Evolutionary conservation across 257 asterid genomes (phyloP).

Genomic region (Apocynum venetum): DNA sequence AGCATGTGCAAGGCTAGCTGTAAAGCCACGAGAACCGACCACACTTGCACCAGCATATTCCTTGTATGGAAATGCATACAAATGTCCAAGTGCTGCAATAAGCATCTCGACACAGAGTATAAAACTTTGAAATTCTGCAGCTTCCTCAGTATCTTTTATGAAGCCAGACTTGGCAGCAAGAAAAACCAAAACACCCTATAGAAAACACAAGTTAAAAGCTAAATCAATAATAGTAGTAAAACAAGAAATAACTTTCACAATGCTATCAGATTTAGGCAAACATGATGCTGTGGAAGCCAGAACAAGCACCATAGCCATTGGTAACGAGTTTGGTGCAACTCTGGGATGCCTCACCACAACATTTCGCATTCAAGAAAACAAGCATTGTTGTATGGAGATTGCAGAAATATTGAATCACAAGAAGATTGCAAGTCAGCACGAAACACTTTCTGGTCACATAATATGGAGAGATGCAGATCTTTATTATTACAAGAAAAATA

Average conservation of each 20-base stretch:
- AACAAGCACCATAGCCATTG: neutral
- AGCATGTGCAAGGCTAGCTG: constrained; percentile 89
- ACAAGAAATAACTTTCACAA: neutral
- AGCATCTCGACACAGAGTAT: constrained; percentile 96
- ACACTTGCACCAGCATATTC: constrained; percentile 96
- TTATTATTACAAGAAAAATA: neutral
- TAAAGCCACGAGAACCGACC: constrained; percentile 60
- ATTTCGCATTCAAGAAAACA: neutral
- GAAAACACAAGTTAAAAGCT: constrained; percentile 11
- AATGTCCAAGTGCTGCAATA: constrained; percentile 87
- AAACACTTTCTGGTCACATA: neutral
- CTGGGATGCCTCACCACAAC: neutral
- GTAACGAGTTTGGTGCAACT: neutral
- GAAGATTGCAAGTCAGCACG: neutral
- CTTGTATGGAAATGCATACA: constrained; percentile 90
- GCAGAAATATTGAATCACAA: neutral
- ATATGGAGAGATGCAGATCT: neutral
- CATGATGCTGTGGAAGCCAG: neutral
- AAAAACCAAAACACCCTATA: constrained; percentile 90
- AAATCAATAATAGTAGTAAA: neutral
- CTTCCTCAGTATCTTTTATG: constrained; percentile 74
- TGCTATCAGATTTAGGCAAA: neutral
- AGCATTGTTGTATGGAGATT: neutral
- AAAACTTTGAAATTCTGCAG: constrained; percentile 86
- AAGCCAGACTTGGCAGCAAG: constrained; percentile 85